phyloP scores from a whole-genome alignment of 805 yeast genomes.

The Yarrowia divulgata region DNA sequence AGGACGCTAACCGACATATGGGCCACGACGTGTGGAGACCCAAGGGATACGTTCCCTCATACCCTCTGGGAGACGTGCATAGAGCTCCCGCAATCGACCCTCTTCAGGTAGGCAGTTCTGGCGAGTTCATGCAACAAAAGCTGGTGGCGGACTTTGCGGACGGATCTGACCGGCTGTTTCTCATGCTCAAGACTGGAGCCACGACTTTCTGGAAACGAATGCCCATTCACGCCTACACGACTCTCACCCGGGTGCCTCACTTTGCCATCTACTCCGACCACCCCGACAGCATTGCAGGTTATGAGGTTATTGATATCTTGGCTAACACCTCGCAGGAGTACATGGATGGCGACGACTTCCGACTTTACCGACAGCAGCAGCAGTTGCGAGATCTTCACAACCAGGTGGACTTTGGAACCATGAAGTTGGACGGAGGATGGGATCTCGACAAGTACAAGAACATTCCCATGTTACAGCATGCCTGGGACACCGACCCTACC shows the following conservation, averaged over 20 bases:
- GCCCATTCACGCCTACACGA: slow-evolving; percentile 51
- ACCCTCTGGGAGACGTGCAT: slow-evolving; percentile 26
- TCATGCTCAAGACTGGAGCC: slow-evolving; percentile 52
- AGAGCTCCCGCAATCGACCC: slow-evolving; percentile 20
- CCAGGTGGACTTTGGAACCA: slow-evolving; percentile 42
- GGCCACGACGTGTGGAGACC: slow-evolving; percentile 38
- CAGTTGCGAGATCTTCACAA: slow-evolving; percentile 45
- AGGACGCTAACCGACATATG: slow-evolving; percentile 33
- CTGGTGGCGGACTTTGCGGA: slow-evolving; percentile 45
- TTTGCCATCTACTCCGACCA: slow-evolving; percentile 51
- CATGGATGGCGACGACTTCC: slow-evolving; percentile 42
- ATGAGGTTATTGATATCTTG: slow-evolving; percentile 49
- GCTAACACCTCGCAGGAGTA: slow-evolving; percentile 44
- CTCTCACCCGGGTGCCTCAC: slow-evolving; percentile 49
- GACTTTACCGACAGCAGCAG: slow-evolving; percentile 47
- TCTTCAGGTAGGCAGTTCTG: slow-evolving; percentile 15
- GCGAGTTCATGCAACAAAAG: slow-evolving; percentile 43
- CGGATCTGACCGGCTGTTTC: slow-evolving; percentile 46
- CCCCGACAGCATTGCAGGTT: slow-evolving; percentile 48
- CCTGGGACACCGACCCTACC: slow-evolving; percentile 47
- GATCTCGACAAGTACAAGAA: slow-evolving; percentile 52
- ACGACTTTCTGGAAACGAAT: slow-evolving; percentile 50
- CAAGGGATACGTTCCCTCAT: slow-evolving; percentile 25
- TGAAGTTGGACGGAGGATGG: slow-evolving; percentile 48
- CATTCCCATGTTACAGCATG: slow-evolving; percentile 51